Conservation (phyloP, 768 basidiomycete species). For the Kwoniella dejecticola region DNA sequence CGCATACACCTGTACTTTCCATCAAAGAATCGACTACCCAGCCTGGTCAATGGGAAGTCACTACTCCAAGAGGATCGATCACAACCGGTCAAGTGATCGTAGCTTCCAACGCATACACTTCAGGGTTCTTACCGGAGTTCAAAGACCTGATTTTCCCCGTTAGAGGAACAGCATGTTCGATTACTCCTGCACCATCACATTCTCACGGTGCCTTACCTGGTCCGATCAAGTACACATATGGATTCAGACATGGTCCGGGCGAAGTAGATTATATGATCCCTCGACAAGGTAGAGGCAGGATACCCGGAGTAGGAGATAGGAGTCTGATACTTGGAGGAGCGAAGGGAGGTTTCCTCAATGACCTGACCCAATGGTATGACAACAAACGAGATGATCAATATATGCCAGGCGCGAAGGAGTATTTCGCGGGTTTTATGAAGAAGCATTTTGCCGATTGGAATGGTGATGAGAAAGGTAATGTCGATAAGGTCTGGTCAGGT, state of each 20-base stretch:
- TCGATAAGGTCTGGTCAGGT: slow-evolving; percentile 43
- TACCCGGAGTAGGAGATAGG: slow-evolving; percentile 35
- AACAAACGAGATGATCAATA: slow-evolving; percentile 35
- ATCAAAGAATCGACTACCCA: background rate
- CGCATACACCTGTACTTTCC: slow-evolving; percentile 27
- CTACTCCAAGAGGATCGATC: slow-evolving; percentile 68
- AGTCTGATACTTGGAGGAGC: slow-evolving; percentile 44
- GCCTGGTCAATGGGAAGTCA: slow-evolving; percentile 60
- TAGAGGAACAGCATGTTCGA: slow-evolving; percentile 41
- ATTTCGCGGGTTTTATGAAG: slow-evolving; percentile 40
- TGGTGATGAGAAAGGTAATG: slow-evolving; percentile 31
- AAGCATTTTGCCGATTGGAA: slow-evolving; percentile 36
- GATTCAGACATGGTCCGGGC: slow-evolving; percentile 32
- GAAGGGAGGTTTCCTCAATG: slow-evolving; percentile 26
- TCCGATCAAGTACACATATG: slow-evolving; percentile 34
- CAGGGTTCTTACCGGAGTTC: slow-evolving; percentile 72
- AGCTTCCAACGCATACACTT: slow-evolving; percentile 82
- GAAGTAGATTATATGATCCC: slow-evolving; percentile 45
- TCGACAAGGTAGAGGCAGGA: slow-evolving; percentile 35
- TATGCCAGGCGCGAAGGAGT: slow-evolving; percentile 31
- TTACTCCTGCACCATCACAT: slow-evolving; percentile 32
- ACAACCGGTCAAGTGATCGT: slow-evolving; percentile 69
- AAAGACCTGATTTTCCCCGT: slow-evolving; percentile 38
- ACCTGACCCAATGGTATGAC: slow-evolving; percentile 34
- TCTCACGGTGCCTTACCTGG: slow-evolving; percentile 20